Evolutionary conservation across 495 filamentous ascomycete species (phyloP).

Genomic region (Podospora appendiculata): DNA sequence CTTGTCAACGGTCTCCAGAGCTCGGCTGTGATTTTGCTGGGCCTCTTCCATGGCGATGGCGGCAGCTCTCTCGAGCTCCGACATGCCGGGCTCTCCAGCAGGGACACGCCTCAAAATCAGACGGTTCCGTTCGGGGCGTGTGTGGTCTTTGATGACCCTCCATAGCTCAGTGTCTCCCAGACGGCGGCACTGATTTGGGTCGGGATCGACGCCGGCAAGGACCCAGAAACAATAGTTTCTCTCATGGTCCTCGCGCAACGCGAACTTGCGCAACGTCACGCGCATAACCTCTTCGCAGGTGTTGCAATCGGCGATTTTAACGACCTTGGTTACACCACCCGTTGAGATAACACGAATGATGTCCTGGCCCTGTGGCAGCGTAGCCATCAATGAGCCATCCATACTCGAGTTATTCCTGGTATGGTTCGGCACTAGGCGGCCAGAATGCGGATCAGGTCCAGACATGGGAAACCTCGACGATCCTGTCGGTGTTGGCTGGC

Average conservation of each 20-base stretch:
- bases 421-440: slow-evolving; percentile 42
- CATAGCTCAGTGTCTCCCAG: slow-evolving; percentile 80
- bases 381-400: slow-evolving; percentile 73
- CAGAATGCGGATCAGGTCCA: slow-evolving; percentile 28
- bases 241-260: slow-evolving; percentile 64
- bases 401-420: slow-evolving; percentile 61
- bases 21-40: slow-evolving; percentile 62
- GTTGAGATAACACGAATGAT: slow-evolving; percentile 89
- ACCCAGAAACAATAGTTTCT: slow-evolving; percentile 79
- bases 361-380: slow-evolving; percentile 68
- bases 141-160: slow-evolving; percentile 69
- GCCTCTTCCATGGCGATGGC: slow-evolving; percentile 75
- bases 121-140: slow-evolving; percentile 72
- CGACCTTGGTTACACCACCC: slow-evolving; percentile 80
- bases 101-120: slow-evolving; percentile 87
- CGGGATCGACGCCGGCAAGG: slow-evolving; percentile 73
- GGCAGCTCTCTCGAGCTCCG: slow-evolving; percentile 75
- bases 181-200: slow-evolving; percentile 66
- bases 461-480: slow-evolving; percentile 30
- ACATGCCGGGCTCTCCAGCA: slow-evolving; percentile 71
- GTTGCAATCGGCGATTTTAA: slow-evolving; percentile 82
- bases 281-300: slow-evolving; percentile 86
- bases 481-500: slow-evolving; percentile 22
- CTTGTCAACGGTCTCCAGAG: slow-evolving; percentile 54
- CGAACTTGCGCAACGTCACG: slow-evolving; percentile 75